These are phyloP conservation scores for Peziza echinospora DNA, from an alignment of 495 filamentous ascomycete species.

Conservation along the genomic window DNA sequence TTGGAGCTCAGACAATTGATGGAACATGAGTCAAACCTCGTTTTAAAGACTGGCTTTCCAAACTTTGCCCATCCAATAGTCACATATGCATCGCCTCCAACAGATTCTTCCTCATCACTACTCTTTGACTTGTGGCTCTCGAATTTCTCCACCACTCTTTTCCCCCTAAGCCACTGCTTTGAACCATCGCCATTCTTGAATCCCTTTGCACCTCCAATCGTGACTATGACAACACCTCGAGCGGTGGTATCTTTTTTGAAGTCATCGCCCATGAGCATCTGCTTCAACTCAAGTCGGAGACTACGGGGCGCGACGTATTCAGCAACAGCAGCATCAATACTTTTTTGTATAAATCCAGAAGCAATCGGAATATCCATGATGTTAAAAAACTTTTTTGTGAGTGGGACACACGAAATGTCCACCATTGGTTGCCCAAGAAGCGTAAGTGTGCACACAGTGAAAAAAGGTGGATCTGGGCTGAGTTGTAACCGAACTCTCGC, in stretches of 20 bases:
- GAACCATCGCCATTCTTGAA: constrained; percentile 44
- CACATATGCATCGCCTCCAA: constrained; percentile 45
- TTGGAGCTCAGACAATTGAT: too few relatives aligned
- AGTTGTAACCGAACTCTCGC: constrained; percentile 46
- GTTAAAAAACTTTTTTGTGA: constrained; percentile 42
- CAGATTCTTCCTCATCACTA: constrained; percentile 18
- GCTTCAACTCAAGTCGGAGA: constrained; percentile 46
- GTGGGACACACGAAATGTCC: constrained; percentile 41
- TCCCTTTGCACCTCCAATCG: constrained; percentile 38
- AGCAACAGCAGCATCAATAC: constrained; percentile 45
- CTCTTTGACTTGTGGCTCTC: not conserved
- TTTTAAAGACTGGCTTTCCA: constrained; percentile 35
- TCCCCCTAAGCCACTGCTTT: not conserved
- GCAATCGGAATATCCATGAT: constrained; percentile 51
- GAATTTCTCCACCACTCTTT: not conserved
- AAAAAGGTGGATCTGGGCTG: constrained; percentile 49
- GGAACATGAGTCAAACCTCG: not conserved
- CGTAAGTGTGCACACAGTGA: constrained; percentile 44
- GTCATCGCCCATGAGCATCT: constrained; percentile 53
- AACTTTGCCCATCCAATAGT: constrained; percentile 57
- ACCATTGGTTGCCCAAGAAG: constrained; percentile 55
- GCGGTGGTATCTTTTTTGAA: constrained; percentile 49
- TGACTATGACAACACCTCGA: constrained; percentile 40
- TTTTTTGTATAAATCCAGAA: constrained; percentile 47
- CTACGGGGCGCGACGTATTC: constrained; percentile 56